Base-by-base conservation (phyloP, 345 rosid species). In the Kernera saxatilis region DNA sequence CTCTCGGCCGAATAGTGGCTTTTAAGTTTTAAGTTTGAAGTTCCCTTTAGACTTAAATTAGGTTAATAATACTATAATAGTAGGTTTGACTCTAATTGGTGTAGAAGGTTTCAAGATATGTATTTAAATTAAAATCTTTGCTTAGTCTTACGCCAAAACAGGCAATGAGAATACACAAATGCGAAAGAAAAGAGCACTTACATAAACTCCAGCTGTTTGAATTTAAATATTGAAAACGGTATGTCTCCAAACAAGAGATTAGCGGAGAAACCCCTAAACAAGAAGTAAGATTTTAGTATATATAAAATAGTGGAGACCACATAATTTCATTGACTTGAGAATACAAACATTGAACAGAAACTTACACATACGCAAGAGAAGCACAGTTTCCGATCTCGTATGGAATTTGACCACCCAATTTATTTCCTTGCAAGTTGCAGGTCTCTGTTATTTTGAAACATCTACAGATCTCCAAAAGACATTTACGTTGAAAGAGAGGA, bases 351-450 rank as follows among this genome's bases (percentile, higher is more conserved):
- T 18, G 3, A 14, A 41, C 14, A 30, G n/a, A 5, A 2, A 19
- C 49, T 73, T 83, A 95, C 99, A 92, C 60, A 62, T 86, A 75
- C 30, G 56, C 66, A 33, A 95, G 93, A 40, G 84, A 71, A 56
- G 72, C 85, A 72, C 98, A 95, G 75, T 92, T 84, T 44, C 99
- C 99, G 50, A 90, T 84, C 83, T 92, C 99, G 64, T 88, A 97
- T 0, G 99, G 98, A 29, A 95, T 88, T 77, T 92, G 99, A 22
- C 98, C 99, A 0, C 82, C 78, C 30, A 92, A 29, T 41, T 86
- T 80, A 67, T 92, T 95, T 14, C 96, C 97, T 72, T 80, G 89
- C 59, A 95, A 79, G 68, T n/a, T n/a, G n/a, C n/a, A n/a, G n/a
- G n/a, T 95, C 98, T 58, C 99, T 95, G 83, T 64, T 21, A 52